Evolutionary conservation across 2,329 filamentous ascomycete species (phyloP), one percentile per base, ranked within the genome.

Genomic region (Cordyceps cicadae): DNA sequence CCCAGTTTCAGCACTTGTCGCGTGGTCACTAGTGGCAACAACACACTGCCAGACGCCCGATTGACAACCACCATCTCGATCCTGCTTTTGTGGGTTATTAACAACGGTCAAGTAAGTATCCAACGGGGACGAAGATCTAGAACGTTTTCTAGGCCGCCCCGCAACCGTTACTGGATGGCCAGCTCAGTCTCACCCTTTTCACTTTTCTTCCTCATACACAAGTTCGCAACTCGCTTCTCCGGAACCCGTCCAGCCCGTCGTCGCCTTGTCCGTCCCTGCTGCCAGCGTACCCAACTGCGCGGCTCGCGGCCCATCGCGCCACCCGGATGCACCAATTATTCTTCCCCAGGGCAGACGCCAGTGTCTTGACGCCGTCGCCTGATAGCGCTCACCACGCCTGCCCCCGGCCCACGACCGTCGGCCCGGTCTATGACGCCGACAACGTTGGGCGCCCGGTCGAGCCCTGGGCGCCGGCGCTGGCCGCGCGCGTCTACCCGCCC

Each of bases 311-410:
- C 21, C 26, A 14, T 3, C 15, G 15, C 15, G 34, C 21, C 21
- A 21, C 17, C 52, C 34, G 41, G 45, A 56, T 56, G 54, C 54
- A 4, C 24, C 24, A 19, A 7, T 71, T 70, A 8, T 71, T 70
- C 63, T 66, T 67, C 55, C 69, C 69, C 5, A 63, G 52, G 52
- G 69, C 66, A 14, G 69, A 71, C 43, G 65, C 67, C 2, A 60
- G 62, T 15, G 58, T 71, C 3, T 62, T 71, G 37, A 63, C 64
- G n/a, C 60, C 69, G 65, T 14, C 51, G 3, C 8, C 4, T 1
- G 64, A 66, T 24, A 24, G 24, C 24, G 24, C 24, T 4, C 24
- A 24, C 24, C 24, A 24, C 2, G 24, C 14, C 17, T 41, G 14
- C 45, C 57, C 45, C 57, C 14, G 62, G 60, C 21, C 54, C 26